phyloP scores from a whole-genome alignment of 768 basidiomycete species.

The Mrakia gelida region DNA sequence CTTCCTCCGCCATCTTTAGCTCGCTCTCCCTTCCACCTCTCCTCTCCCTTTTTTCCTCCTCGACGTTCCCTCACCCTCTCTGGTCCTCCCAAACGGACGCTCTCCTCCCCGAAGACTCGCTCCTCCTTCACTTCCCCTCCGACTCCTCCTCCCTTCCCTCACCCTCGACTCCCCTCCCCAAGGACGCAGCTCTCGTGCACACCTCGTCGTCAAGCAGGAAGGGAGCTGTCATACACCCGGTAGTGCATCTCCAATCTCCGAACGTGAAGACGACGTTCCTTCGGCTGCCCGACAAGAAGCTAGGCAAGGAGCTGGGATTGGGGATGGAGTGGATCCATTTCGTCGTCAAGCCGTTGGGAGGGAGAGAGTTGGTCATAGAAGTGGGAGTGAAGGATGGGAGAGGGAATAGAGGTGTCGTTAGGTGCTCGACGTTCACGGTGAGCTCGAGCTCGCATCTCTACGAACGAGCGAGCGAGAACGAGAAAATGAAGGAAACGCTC shows the following conservation, averaged over 20 bases:
- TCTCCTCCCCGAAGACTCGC: constrained; percentile 24
- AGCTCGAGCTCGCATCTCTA: background rate
- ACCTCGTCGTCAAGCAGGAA: background rate
- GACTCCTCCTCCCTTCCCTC: background rate
- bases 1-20: background rate
- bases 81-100: constrained; percentile 7
- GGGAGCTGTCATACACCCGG: constrained; percentile 51
- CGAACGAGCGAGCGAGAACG: too few species aligned
- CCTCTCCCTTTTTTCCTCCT: constrained; percentile 27
- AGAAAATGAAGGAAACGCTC: background rate
- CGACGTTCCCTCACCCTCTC: constrained; percentile 18
- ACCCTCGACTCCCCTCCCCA: background rate
- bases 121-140: constrained; percentile 10
- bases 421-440: constrained; percentile 80
- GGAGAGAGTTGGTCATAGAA: constrained; percentile 67
- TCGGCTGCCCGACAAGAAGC: constrained; percentile 53
- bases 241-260: constrained; percentile 75
- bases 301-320: constrained; percentile 50
- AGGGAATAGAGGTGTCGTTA: constrained; percentile 57
- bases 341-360: constrained; percentile 63
- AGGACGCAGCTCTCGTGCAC: background rate
- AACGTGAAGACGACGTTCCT: constrained; percentile 65
- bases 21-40: background rate
- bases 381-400: constrained; percentile 64
- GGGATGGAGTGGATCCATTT: constrained; percentile 71